Evolutionary conservation across 2,329 filamentous ascomycete genomes (phyloP), one percentile per base, ranked within the genome.

Genomic region (Alternaria burnsii): DNA sequence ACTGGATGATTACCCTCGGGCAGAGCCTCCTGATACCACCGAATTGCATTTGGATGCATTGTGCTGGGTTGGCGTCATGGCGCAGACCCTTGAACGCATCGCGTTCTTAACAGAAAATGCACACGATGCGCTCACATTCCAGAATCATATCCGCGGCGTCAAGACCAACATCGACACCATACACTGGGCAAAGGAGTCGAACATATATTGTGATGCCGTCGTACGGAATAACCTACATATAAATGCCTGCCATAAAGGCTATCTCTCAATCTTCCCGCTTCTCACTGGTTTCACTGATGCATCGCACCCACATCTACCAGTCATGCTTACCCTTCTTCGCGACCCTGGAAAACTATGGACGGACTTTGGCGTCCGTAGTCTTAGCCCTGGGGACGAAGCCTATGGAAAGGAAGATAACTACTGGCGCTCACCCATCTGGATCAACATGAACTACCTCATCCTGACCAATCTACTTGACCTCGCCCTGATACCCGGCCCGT

Each of bases 41-140:
- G 94, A 98, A 86, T 85, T 98, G 52, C 94, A 98, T 77, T 88
- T 95, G 24, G 94, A 98, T 78, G 85, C 97, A 52, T 90, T 98
- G 77, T 91, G 91, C 44, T 98, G 94, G 94, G 91, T 98, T 78
- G 94, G 93, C n/a, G 86, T 97, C 80, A 96, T 97, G 91, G 89
- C 91, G 50, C 88, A 90, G 67, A 90, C 91, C 16, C 86, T 98
- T 46, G 85, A 88, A 69, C 91, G 90, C 68, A 90, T 97, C 65
- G 91, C 93, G 1, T 83, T 87, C 48, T 86, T 87, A 20, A 84
- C 97, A n/a, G 88, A 87, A 46, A 85, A 91, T 65, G 80, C 81
- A 0, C 91, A 94, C 41, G 93, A 97, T 66, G 88, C 86, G 1
- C 83, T 86, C 28, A 87, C 90, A 68, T 92, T 93, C 71, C 84